phyloP scores from a whole-genome alignment of 2,329 filamentous ascomycete species.

The Alternaria panax region DNA sequence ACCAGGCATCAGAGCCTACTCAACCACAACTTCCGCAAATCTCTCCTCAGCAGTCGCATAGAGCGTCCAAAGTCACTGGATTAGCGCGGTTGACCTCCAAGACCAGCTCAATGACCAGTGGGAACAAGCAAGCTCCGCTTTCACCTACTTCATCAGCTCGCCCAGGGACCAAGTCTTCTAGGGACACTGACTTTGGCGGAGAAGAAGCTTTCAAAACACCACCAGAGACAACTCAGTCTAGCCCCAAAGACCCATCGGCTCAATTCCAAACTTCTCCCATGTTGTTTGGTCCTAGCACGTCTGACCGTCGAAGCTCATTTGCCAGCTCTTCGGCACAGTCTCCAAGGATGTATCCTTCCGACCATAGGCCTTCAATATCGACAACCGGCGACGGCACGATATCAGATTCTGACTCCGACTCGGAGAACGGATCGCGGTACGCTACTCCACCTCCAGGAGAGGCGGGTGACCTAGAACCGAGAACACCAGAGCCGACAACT shows the following conservation, averaged over 20 bases:
- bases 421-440: conserved; percentile 34
- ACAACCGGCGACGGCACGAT: conserved; percentile 38
- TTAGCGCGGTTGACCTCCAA: conserved; percentile 48
- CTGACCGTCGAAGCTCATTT: conserved; percentile 41
- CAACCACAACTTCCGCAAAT: conserved; percentile 31
- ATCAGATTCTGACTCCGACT: conserved; percentile 38
- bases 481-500: conserved; percentile 34
- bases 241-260: conserved; percentile 40
- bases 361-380: conserved; percentile 46
- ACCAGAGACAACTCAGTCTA: conserved; percentile 52
- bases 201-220: conserved; percentile 56
- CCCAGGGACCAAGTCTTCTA: conserved; percentile 48
- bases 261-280: conserved; percentile 43
- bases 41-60: conserved; percentile 36
- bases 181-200: conserved; percentile 47
- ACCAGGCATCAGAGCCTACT: conserved; percentile 33
- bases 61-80: conserved; percentile 40
- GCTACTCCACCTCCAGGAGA: conserved; percentile 45
- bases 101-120: conserved; percentile 42
- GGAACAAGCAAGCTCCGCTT: conserved; percentile 39
- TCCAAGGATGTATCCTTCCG: conserved; percentile 41
- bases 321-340: conserved; percentile 47
- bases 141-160: conserved; percentile 41
- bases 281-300: conserved; percentile 43
- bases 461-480: conserved; percentile 25